A percentile compares a stretch with the other conserved stretches of the same genome.
These are phyloP conservation scores for Aspergillus felis DNA, from an alignment of 2,329 filamentous ascomycete species.

Conservation along the genomic window DNA sequence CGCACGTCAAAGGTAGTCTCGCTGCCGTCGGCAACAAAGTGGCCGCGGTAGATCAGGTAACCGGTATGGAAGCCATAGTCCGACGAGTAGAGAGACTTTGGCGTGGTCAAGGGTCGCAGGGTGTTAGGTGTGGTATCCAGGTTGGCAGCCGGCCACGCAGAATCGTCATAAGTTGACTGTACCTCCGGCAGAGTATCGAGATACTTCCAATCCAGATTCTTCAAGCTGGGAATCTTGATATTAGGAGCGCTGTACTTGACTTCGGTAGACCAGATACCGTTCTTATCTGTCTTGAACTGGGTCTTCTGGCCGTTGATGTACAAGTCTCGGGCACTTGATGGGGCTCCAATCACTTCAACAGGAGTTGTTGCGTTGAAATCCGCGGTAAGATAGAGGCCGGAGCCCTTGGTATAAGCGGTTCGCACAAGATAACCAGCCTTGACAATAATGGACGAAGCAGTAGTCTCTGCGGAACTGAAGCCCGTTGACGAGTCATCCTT, in stretches of 20 bases:
- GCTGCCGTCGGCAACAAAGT: conserved; percentile 61
- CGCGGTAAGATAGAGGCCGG: conserved; percentile 60
- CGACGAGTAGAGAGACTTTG: conserved; percentile 62
- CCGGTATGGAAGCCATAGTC: conserved; percentile 74
- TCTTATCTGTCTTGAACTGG: conserved; percentile 37
- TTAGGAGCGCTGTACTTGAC: conserved; percentile 50
- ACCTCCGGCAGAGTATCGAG: conserved; percentile 70
- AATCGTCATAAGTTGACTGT: conserved; percentile 62
- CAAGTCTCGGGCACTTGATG: conserved; percentile 53
- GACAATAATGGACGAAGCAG: conserved; percentile 37
- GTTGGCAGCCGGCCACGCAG: conserved; percentile 60
- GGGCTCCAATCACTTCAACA: conserved; percentile 65
- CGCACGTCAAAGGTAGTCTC: conserved; percentile 56
- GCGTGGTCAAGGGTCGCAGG: conserved; percentile 54
- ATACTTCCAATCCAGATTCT: conserved; percentile 62
- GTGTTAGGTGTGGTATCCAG: conserved; percentile 60
- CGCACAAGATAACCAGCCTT: conserved; percentile 43
- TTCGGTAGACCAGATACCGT: conserved; percentile 50
- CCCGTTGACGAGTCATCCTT: conserved; percentile 22
- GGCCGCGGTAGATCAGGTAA: conserved; percentile 64
- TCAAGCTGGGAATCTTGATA: conserved; percentile 56
- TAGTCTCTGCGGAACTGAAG: conserved; percentile 27
- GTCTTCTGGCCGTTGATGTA: conserved; percentile 57
- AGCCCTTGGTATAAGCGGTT: conserved; percentile 50
- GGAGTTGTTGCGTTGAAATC: conserved; percentile 68